phyloP scores from a whole-genome alignment of 805 yeast genomes.

The Torulaspora microellipsoides region DNA sequence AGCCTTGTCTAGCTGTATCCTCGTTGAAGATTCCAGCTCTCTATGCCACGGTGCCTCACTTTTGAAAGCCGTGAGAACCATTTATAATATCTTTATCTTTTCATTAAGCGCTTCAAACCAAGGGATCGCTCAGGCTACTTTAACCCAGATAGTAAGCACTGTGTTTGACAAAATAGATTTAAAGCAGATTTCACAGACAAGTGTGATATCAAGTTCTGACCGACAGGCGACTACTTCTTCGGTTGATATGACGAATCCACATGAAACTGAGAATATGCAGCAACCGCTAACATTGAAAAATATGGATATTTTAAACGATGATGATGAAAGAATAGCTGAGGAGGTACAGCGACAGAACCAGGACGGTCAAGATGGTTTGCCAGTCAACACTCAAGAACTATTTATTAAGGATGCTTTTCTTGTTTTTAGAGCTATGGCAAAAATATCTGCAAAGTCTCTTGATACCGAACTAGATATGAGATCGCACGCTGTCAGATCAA shows the following conservation, averaged over 20 bases:
- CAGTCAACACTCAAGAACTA: constrained; percentile 48
- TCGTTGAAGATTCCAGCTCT: constrained; percentile 73
- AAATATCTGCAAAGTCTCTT: constrained; percentile 77
- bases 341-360: constrained; percentile 29
- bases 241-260: constrained; percentile 12
- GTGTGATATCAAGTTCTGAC: constrained; percentile 18
- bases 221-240: constrained; percentile 24
- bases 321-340: constrained; percentile 50
- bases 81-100: constrained; percentile 84
- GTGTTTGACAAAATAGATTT: constrained; percentile 64
- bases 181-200: constrained; percentile 29
- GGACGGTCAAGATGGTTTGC: constrained; percentile 1
- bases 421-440: constrained; percentile 91
- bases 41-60: constrained; percentile 78
- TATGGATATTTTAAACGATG: constrained; percentile 52
- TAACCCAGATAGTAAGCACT: constrained; percentile 83
- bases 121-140: constrained; percentile 90
- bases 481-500: constrained; percentile 89
- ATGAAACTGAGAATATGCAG: constrained; percentile 32
- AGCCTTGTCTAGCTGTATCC: constrained; percentile 83
- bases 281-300: constrained; percentile 53
- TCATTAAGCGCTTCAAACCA: constrained; percentile 81
- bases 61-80: constrained; percentile 86
- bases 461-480: constrained; percentile 81
- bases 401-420: constrained; percentile 87